Evolutionary conservation across 768 basidiomycete species (phyloP), one percentile per base, ranked within the genome.

Genomic region (Tricholoma flavovirens): DNA sequence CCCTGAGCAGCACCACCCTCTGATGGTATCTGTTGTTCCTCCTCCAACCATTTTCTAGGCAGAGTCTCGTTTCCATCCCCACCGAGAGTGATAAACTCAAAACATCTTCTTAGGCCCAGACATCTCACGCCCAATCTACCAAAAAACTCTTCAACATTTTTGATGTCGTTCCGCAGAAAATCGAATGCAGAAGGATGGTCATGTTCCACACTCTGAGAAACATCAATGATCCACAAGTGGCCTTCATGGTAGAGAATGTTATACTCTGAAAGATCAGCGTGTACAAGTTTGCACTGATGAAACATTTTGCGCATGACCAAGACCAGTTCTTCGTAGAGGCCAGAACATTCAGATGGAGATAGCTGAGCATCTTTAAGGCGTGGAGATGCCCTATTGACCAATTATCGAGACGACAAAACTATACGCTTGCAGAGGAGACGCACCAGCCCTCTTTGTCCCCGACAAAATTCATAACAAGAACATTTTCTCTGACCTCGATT

Each of bases 221-320:
- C 97, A 69, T 99, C 97, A 73, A 99, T 98, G 63, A 98, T 87
- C 71, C 83, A 93, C 15, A 97, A 79, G 64, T 93, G 91, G 1
- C 72, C 77, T 49, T 83, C 75, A 71, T 93, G 89, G 65, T 84
- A 96, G 66, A 99, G 80, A 63, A 99, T 86, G 68, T 99, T 99
- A 81, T 99, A 99, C 69, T 99, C 97, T 54, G 91, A 94, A 52
- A 99, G 80, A 77, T 99, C 97, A 49, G 96, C 97, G 65, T 99
- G 97, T 0, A 99, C 96, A 56, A 99, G 84, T 56, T 84, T 88
- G 81, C 97, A 98, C 40, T 78, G 78, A 61, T 93, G 88, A 70
- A 87, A 99, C 78, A 99, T 88, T 54, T 76, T 81, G 56, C 96
- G 85, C 43, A 94, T 77, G 56, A 80, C 82, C 62, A 90, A 80